Evolutionary conservation across 2,329 filamentous ascomycete genomes (phyloP), one percentile per base, ranked within the genome.

Genomic region (Colletotrichum scovillei): DNA sequence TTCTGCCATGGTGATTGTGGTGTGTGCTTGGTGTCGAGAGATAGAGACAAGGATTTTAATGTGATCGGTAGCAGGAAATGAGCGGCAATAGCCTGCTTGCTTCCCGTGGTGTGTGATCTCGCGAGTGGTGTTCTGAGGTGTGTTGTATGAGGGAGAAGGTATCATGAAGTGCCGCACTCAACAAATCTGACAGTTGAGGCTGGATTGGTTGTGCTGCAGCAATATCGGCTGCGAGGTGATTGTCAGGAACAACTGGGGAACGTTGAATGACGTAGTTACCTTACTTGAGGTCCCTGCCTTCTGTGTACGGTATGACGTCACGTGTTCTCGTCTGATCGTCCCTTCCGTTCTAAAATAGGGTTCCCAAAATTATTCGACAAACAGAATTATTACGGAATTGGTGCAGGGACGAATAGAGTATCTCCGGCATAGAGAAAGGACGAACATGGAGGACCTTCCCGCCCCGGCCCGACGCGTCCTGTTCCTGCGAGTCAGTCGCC

Each of bases 1-100:
- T 75, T 83, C 83, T 53, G 83, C 83, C 83, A 85, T 85, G 64
- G 30, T 58, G 28, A 16, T 9, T 14, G 24, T 58, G 22, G 4
- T 14, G 14, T 5, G 22, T 55, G 3, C n/a, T 38, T 19, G 28
- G 3, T 46, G 30, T 56, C 12, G 28, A 32, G 28, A 19, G 16
- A 35, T 8, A 38, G 60, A 24, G 7, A 14, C 8, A 4, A 14
- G n/a, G 24, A 16, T 26, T 7, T 22, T 12, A 1, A 1, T 4
- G 8, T 30, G 38, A 5, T 9, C 6, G 7, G n/a, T 2, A 12
- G 49, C 7, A 24, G 22, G 7, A 22, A 5, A 6, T n/a, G 3
- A 46, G 19, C 3, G 8, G 42, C 19, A 6, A 46, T 19, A 46
- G 42, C 19, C n/a, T 46, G 42, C 42, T 49, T 49, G 14, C 42